Evolutionary conservation across 495 filamentous ascomycete species (phyloP), one percentile per base, ranked within the genome.

Genomic region (Annulohypoxylon moriforme): DNA sequence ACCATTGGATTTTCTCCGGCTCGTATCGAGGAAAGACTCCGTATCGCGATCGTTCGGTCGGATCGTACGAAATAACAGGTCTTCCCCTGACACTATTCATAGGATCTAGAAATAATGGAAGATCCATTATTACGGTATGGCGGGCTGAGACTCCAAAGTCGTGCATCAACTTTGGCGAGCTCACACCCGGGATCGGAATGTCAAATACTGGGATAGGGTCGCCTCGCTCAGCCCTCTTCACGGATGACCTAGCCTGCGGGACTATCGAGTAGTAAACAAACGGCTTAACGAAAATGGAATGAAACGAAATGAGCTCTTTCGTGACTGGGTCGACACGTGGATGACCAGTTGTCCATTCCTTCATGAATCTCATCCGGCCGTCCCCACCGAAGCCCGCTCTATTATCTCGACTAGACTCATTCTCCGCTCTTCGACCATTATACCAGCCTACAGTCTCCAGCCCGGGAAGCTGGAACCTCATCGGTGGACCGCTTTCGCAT

Each of bases 301-400:
- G 90, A 68, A 89, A 90, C 1, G 90, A 82, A 13, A 92, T 79
- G 55, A 92, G 79, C 64, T 92, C 90, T 40, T 82, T 82, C 4
- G 88, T 90, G 4, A 69, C 65, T 3, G 82, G 85, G 74, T 91
- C 89, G 62, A 90, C 81, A 69, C 86, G 85, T 40, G 89, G 90
- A 81, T 92, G 90, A 10, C 86, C 89, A 1, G 90, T 91, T 6
- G 88, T 89, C 88, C 88, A 91, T 77, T 91, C 88, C 72, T 82
- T 86, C 79, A 89, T 85, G 69, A 86, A 90, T 27, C 82, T 80
- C 13, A 87, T 61, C 2, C 84, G 46, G 0, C 88, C 87, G 11
- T 71, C 67, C 16, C 87, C 85, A 40, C 87, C 87, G 67, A 90
- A 87, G 3, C 64, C 73, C 16, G 67, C 40, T 47, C 38, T 52